phyloP scores from a whole-genome alignment of 1,139 yeast species.

The Yamadazyma sp. region DNA sequence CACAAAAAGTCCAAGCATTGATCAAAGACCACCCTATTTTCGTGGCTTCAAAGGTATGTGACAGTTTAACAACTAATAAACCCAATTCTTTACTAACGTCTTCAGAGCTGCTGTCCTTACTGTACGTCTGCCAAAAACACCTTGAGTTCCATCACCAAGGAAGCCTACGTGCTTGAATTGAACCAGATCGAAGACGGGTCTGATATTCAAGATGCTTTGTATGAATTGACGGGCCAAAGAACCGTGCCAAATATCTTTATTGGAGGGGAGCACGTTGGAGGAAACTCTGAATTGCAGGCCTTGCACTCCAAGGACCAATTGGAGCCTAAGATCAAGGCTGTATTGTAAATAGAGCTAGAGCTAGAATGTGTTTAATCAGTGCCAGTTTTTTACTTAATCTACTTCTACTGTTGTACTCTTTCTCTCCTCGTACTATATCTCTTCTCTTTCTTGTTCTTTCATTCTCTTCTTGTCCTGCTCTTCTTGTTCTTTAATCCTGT shows the following conservation, averaged over 20 bases:
- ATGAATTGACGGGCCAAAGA: conserved; percentile 78
- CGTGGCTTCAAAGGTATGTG: conserved; percentile 73
- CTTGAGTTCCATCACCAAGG: conserved; percentile 47
- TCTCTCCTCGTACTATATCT: not conserved
- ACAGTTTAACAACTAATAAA: not conserved
- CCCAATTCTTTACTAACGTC: conserved; percentile 17
- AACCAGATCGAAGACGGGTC: conserved; percentile 47
- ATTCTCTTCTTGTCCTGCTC: too few relatives aligned
- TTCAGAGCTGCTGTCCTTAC: conserved; percentile 60
- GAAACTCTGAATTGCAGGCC: conserved; percentile 81
- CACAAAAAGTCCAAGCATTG: conserved; percentile 59
- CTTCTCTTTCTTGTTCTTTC: too few relatives aligned
- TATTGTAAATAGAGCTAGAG: conserved; percentile 23
- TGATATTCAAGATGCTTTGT: conserved; percentile 74
- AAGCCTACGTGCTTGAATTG: conserved; percentile 66
- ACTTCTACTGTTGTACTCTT: too few relatives aligned
- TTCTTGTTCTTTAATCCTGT: too few relatives aligned
- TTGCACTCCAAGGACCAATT: conserved; percentile 42
- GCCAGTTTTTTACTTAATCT: too few relatives aligned
- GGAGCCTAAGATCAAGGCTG: conserved; percentile 40
- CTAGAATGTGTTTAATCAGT: too few relatives aligned
- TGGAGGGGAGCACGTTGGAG: conserved; percentile 90
- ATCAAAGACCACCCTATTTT: conserved; percentile 70
- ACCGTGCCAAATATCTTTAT: conserved; percentile 94
- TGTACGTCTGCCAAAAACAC: conserved; percentile 66